phyloP scores from a whole-genome alignment of 1,284 basidiomycete genomes.

The Cerrena zonata region DNA sequence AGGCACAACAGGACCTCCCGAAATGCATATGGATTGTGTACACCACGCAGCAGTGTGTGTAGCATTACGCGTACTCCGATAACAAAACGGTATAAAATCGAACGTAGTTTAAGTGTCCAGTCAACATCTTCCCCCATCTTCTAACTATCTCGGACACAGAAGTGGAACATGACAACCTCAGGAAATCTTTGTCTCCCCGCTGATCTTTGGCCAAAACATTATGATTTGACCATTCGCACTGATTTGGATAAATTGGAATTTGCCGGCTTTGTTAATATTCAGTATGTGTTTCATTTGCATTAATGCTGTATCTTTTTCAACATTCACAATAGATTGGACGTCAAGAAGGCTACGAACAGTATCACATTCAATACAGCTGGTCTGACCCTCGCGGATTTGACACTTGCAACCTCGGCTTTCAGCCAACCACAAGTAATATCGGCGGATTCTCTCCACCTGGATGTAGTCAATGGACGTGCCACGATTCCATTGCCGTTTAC shows the following conservation, averaged over 20 bases:
- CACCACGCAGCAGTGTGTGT: too few species aligned
- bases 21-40: too few species aligned
- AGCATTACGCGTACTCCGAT: too few species aligned
- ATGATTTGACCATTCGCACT: slow-evolving; percentile 79
- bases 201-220: slow-evolving; percentile 72
- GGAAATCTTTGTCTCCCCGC: slow-evolving; percentile 76
- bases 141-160: too few species aligned
- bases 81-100: too few species aligned
- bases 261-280: slow-evolving; percentile 72
- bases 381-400: slow-evolving; percentile 64
- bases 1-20: too few species aligned
- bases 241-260: slow-evolving; percentile 73
- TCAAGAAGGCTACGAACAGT: slow-evolving; percentile 59
- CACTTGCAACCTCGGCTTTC: slow-evolving; percentile 56
- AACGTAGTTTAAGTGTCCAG: too few species aligned
- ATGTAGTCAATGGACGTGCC: slow-evolving; percentile 60
- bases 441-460: slow-evolving; percentile 39
- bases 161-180: too few species aligned
- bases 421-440: slow-evolving; percentile 48
- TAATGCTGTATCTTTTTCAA: not conserved
- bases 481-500: slow-evolving; percentile 51
- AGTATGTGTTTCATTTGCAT: too few species aligned
- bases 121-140: too few species aligned
- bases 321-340: slow-evolving; percentile 51
- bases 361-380: slow-evolving; percentile 72